Evolutionary conservation across 768 basidiomycete genomes (phyloP).

Genomic region (Naematelia encephala): DNA sequence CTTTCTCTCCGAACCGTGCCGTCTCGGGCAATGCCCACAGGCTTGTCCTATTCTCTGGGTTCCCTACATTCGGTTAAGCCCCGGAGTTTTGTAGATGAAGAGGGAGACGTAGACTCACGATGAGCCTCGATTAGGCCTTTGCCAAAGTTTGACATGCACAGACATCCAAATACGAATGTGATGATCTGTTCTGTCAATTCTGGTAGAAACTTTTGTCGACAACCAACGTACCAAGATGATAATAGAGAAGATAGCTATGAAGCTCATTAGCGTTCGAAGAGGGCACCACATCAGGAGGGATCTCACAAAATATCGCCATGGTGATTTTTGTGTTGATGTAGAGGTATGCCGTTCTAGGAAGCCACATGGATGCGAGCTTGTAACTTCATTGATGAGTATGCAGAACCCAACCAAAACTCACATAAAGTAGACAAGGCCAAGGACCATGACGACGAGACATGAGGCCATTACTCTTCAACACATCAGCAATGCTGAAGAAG

Average conservation of each 20-base stretch:
- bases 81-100: background rate
- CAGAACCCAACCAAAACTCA: slow-evolving; percentile 6
- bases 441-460: slow-evolving; percentile 27
- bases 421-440: slow-evolving; percentile 40
- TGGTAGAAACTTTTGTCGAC: no score
- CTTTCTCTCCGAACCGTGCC: slow-evolving; percentile 5
- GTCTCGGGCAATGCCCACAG: slow-evolving; percentile 16
- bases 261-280: background rate
- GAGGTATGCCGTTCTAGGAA: slow-evolving; percentile 23
- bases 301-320: slow-evolving; percentile 38
- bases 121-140: slow-evolving; percentile 35
- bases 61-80: slow-evolving; percentile 10
- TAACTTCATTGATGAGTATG: slow-evolving; percentile 18
- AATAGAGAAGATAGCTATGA: slow-evolving; percentile 32
- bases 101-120: slow-evolving; percentile 11
- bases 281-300: background rate
- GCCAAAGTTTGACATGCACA: slow-evolving; percentile 36
- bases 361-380: slow-evolving; percentile 39
- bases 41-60: slow-evolving; percentile 25
- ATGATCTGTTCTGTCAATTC: slow-evolving; percentile 13
- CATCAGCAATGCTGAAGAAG: background rate
- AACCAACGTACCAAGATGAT: slow-evolving; percentile 27
- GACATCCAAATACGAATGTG: slow-evolving; percentile 30
- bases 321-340: slow-evolving; percentile 38
- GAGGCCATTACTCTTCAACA: slow-evolving; percentile 22